A percentile compares a stretch with the other conserved stretches of the same genome.
Evolutionary conservation across 1,284 basidiomycete species (phyloP).

Genomic region (Puccinia hordei): DNA sequence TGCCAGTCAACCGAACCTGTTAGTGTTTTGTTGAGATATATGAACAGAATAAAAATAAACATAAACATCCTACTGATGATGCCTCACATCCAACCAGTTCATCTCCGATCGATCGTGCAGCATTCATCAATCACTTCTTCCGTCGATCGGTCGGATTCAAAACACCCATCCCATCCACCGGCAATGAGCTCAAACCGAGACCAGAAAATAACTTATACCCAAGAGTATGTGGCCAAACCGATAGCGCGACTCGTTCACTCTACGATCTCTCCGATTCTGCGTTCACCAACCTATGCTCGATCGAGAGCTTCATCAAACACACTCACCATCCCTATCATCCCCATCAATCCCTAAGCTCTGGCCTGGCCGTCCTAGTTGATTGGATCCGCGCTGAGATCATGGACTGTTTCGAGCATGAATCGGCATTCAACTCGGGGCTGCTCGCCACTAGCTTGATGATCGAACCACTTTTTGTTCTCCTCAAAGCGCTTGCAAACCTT

Average conservation of each 20-base stretch:
- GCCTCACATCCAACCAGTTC: neutral
- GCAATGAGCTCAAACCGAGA: neutral
- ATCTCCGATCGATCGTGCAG: constrained; percentile 12
- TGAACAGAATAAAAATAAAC: neutral
- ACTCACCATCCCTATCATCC: constrained; percentile 22
- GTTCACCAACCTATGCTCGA: constrained; percentile 11
- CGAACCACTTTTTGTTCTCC: constrained; percentile 6
- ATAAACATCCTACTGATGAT: neutral
- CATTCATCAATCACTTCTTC: constrained; percentile 28
- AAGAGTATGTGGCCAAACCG: constrained; percentile 21
- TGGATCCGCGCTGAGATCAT: constrained; percentile 33
- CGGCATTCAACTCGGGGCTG: neutral
- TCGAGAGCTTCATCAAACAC: constrained; percentile 37
- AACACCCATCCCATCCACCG: neutral
- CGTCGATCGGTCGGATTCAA: constrained; percentile 29
- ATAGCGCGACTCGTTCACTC: constrained; percentile 6
- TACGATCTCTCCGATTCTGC: constrained; percentile 3
- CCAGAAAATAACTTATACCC: constrained; percentile 1
- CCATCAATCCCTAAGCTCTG: constrained; percentile 5
- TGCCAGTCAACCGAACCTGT: neutral
- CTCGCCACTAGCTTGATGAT: constrained; percentile 18
- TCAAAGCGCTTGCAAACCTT: constrained; percentile 9
- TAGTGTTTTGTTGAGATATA: neutral
- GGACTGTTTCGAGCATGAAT: constrained; percentile 27
- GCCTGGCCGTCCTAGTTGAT: constrained; percentile 14